These are phyloP conservation scores for Salix brachista DNA, from an alignment of 345 rosid genomes.

Conservation along the genomic window DNA sequence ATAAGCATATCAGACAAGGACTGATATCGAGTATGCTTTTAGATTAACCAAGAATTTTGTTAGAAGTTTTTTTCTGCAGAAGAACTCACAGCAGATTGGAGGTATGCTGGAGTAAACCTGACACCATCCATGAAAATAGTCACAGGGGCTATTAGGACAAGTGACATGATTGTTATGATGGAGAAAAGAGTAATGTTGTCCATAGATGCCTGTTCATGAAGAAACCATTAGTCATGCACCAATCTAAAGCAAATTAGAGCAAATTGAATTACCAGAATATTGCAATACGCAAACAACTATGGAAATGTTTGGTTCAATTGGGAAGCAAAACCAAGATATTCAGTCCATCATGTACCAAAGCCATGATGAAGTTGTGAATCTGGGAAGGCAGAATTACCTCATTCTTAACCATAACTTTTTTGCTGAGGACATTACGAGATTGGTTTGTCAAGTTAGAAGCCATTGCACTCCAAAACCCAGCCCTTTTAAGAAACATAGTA, in stretches of 20 bases:
- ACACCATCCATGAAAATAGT: slow-evolving; percentile 79
- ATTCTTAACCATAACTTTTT: slow-evolving; percentile 91
- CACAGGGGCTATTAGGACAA: slow-evolving; percentile 73
- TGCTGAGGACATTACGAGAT: slow-evolving; percentile 41
- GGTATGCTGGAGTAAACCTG: slow-evolving; percentile 80
- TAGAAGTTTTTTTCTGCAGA: background rate
- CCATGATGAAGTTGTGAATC: background rate
- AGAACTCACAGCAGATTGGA: slow-evolving; percentile 76
- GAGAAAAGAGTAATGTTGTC: slow-evolving; percentile 99
- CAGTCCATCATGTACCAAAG: background rate
- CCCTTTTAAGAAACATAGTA: slow-evolving; percentile 16
- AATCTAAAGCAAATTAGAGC: background rate
- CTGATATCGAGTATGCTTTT: background rate
- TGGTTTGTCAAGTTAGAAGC: slow-evolving; percentile 35
- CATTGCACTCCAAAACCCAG: slow-evolving; percentile 40
- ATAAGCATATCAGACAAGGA: slow-evolving; percentile 13
- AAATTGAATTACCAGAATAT: background rate
- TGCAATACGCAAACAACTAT: background rate
- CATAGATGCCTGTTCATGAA: slow-evolving; percentile 64
- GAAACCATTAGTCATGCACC: slow-evolving; percentile 5
- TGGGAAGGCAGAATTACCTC: slow-evolving; percentile 53
- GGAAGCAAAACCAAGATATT: background rate
- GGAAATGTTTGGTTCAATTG: background rate
- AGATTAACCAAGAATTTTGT: background rate
- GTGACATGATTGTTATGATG: slow-evolving; percentile 92